Evolutionary conservation across 169 alveolate genomes (phyloP), one percentile per base, ranked within the genome.

Genomic region (Theileria orientalis): DNA sequence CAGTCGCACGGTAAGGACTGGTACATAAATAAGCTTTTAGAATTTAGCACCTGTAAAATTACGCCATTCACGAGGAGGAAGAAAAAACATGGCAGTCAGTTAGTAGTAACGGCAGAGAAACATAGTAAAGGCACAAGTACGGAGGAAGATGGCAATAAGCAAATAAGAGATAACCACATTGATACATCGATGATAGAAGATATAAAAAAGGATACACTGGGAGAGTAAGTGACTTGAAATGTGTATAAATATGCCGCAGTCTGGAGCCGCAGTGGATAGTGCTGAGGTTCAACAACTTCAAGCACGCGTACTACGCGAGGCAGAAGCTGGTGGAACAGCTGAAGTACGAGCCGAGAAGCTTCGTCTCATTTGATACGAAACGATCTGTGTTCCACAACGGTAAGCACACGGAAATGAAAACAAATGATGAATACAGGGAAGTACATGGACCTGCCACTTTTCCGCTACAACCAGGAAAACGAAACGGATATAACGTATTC

Each of bases 201-300:
- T 47, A 63, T 77, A 6, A 29, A 42, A 52, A 77, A 77, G 32
- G 70, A 32, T 16, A 21, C 68, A 3, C n/a, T 16, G 29, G 62
- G 33, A 8, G 52, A 63, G 86, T 77, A 13, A 46, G 19, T 14
- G n/a, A 56, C 9, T 2, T 32, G 37, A 8, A 6, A 32, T 16
- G 33, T 1, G 3, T 30, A 51, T 13, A 2, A 25, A 5, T 49
- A n/a, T n/a, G n/a, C n/a, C n/a, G 27, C 62, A 72, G 83, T 25
- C 42, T 79, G 83, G 84, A 79, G 41, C 87, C 87, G 1, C 87
- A 79, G 37, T 79, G 87, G 83, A 49, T 79, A 25, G 83, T 79
- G 27, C 72, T 79, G 30, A 32, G 83, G 54, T 79, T 79, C 37
- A 21, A 29, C 29, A 59, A 59, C 62, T 79, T 79, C 78, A 61